These are phyloP conservation scores for Gillenia trifoliata DNA, from an alignment of 306 rosid species.

Conservation along the genomic window DNA sequence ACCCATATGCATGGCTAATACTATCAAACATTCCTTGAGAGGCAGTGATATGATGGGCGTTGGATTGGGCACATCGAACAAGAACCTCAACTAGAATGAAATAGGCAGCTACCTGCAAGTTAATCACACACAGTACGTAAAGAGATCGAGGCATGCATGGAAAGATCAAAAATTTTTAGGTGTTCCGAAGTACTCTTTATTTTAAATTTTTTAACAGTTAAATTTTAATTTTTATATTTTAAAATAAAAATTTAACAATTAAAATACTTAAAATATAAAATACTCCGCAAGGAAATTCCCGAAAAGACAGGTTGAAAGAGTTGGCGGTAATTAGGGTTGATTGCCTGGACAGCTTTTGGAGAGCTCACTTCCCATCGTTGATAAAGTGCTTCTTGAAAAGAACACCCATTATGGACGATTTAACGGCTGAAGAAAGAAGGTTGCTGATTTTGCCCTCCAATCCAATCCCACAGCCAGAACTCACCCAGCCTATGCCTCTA, in stretches of 20 bases:
- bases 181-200: too few species aligned
- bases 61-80: neutral
- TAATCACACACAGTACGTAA: neutral
- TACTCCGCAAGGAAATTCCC: too few species aligned
- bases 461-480: neutral
- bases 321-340: neutral
- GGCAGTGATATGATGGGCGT: neutral
- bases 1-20: neutral
- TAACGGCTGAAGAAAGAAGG: neutral
- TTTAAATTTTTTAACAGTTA: too few species aligned
- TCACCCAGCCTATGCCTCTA: neutral
- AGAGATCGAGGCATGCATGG: neutral
- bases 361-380: conserved; percentile 1
- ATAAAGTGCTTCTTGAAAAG: neutral
- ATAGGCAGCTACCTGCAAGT: neutral
- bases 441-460: neutral
- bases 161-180: too few species aligned
- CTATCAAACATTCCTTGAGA: neutral
- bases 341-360: neutral
- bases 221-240: too few species aligned
- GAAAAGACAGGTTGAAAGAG: neutral
- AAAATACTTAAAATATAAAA: too few species aligned
- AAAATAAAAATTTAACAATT: too few species aligned
- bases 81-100: neutral
- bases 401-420: neutral